Base-by-base conservation (phyloP, 2,329 filamentous ascomycete species). In the Thielaviopsis euricoi region DNA sequence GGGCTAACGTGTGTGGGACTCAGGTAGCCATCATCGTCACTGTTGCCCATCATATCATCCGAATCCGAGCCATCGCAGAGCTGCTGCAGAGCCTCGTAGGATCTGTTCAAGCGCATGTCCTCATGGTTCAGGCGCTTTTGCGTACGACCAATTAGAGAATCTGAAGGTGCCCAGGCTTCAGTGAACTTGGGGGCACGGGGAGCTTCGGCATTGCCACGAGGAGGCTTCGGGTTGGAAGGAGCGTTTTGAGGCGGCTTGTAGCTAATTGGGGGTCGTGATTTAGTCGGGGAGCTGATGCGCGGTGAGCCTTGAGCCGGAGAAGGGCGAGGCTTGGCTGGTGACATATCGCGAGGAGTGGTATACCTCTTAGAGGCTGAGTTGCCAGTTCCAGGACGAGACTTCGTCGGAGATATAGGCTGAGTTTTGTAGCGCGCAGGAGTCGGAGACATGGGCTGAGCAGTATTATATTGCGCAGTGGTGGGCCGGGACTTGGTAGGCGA, bases 91-190 rank as follows among this genome's bases (percentile, higher is more conserved):
- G 72, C 69, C 54, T 76, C 71, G 66, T 81, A 81, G 33, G 71
- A 64, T 58, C 68, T 68, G 19, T 57, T 67, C 40, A 64, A 64
- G 54, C 65, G 66, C 56, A 68, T 67, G 58, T 68, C 66, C 5
- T 69, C 69, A 61, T 71, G 70, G 62, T 74, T 73, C 6, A 58
- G 33, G n/a, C 75, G 73, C 63, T 79, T 71, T 61, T 79, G 75
- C 2, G 77, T 80, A 63, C 76, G 74, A 55, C 71, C 73, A 64
- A 78, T 72, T 49, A 79, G 72, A 1, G 76, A 78, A 46, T 80
- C 76, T 0, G 76, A 74, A 2, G 77, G 70, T 61, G 73, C 73
- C 78, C 78, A 81, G 0, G 76, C 71, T 64, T 80, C 78, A 5
- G 73, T 79, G 63, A 79, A 79, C 62, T 70, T 74, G 49, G 71